Base-by-base conservation (phyloP, 768 basidiomycete species). In the Mycena vulgaris region DNA sequence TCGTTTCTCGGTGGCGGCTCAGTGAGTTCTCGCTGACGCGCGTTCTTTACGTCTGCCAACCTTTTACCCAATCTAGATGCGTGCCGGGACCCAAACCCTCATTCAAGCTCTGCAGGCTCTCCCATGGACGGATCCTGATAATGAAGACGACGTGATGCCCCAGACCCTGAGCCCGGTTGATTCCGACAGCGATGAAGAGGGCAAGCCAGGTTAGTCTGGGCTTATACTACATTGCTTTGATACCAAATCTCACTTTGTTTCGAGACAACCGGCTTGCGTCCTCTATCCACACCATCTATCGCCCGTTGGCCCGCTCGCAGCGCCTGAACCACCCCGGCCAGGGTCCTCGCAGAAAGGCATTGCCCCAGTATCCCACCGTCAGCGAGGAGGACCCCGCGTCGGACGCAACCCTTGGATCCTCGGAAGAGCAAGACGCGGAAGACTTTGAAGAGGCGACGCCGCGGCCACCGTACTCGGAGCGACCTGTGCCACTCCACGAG, bases 101-200 rank as follows among this genome's bases (percentile, higher is more conserved):
- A 95, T 96, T 42, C 95, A 95, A 81, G 95, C 93, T 5, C 84
- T 96, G 17, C 95, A 95, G 75, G 95, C 94, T 2, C 84, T 95
- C 47, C 95, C 95, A 23, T 93, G 91, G 92, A 86, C 87, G 37
- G 89, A 90, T 68, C 85, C 87, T 11, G 92, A 95, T 71, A 90
- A 89, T 64, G 91, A 92, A 35, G 92, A 93, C 45, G 93, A 91
- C 55, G 80, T 85, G 31, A 75, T 84, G 14, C 79, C 83, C 67
- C 84, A 83, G 53, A 80, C 84, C 56, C 76, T 79, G 5, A 81
- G 80, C 64, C 81, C 85, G 33, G 80, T 79, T 17, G 88, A 89
- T 63, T 84, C 86, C 0, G 91, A 92, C 53, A 92, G 91, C 68
- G 93, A 92, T 55, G 93, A 93, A 33, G 93, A 90, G 28, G 85